Percentiles rank a stretch among this genome's conserved stretches.
phyloP scores from a whole-genome alignment of 257 asterid genomes.

The Rehmannia glutinosa region DNA sequence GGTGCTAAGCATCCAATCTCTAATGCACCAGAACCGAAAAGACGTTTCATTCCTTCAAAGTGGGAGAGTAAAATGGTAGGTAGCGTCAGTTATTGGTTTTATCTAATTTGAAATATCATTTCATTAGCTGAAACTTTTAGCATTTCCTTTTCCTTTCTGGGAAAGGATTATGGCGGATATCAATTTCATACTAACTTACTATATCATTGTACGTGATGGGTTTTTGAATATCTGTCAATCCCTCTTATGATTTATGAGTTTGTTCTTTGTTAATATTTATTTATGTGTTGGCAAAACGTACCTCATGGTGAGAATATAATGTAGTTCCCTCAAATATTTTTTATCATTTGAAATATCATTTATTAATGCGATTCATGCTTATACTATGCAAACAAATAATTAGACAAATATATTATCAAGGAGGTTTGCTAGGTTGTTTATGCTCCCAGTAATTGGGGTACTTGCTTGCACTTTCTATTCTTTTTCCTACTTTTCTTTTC shows the following conservation, averaged over 20 bases:
- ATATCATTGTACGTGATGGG: no score
- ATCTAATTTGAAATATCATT: neutral
- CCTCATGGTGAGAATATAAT: neutral
- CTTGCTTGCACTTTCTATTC: neutral
- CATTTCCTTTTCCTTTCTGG: neutral
- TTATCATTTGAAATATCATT: no score
- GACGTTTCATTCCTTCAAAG: constrained; percentile 93
- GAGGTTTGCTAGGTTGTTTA: neutral
- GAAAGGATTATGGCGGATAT: neutral
- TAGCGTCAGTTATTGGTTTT: neutral
- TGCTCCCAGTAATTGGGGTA: neutral
- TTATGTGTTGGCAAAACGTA: no score
- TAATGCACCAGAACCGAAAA: constrained; percentile 95
- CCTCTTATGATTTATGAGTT: no score
- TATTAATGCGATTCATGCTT: neutral
- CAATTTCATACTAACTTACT: no score
- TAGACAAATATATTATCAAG: neutral
- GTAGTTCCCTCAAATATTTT: neutral
- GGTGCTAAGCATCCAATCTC: constrained; percentile 82
- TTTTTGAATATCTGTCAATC: no score
- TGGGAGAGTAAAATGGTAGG: constrained; percentile 86
- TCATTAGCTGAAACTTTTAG: constrained; percentile 1
- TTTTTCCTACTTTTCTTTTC: neutral
- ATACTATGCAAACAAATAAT: neutral
- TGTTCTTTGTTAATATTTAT: no score